Evolutionary conservation across 2,329 filamentous ascomycete species (phyloP).

Genomic region (Fusarium nisikadoi): DNA sequence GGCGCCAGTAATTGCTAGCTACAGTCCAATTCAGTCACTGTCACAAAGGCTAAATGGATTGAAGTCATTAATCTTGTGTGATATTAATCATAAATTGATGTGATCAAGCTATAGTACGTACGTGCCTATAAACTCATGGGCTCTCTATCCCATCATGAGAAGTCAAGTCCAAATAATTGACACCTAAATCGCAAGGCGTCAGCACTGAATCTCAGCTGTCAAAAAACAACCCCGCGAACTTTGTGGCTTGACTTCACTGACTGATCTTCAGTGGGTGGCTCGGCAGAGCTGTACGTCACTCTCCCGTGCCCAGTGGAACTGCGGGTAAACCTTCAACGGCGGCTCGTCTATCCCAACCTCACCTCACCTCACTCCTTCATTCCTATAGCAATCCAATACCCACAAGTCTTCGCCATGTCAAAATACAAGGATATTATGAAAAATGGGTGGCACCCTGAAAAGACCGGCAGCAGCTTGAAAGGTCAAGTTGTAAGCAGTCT

Average conservation of each 20-base stretch:
- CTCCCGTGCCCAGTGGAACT: not conserved
- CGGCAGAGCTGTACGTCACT: conserved; percentile 31
- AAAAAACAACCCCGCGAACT: conserved; percentile 25
- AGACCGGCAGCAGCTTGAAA: conserved; percentile 53
- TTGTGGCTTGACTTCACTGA: conserved; percentile 22
- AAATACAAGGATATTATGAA: conserved; percentile 61
- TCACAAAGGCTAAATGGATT: no score
- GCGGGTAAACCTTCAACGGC: conserved; percentile 15
- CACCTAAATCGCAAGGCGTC: conserved; percentile 37
- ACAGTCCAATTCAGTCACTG: not conserved
- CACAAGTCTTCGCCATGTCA: conserved; percentile 49
- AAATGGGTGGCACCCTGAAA: conserved; percentile 64
- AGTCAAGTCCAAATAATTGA: not conserved
- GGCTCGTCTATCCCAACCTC: not conserved
- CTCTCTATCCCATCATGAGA: conserved; percentile 3
- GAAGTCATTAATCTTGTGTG: not conserved
- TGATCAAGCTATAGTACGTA: not conserved
- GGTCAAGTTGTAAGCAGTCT: conserved; percentile 55
- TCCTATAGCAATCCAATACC: not conserved
- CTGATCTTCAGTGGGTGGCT: conserved; percentile 32
- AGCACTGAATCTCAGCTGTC: not conserved
- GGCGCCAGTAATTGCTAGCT: not conserved
- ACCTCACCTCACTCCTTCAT: conserved; percentile 1
- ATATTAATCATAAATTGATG: not conserved
- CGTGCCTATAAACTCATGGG: not conserved